Conservation (phyloP, 2,329 filamentous ascomycete genomes). For the Xylariales sp. region DNA sequence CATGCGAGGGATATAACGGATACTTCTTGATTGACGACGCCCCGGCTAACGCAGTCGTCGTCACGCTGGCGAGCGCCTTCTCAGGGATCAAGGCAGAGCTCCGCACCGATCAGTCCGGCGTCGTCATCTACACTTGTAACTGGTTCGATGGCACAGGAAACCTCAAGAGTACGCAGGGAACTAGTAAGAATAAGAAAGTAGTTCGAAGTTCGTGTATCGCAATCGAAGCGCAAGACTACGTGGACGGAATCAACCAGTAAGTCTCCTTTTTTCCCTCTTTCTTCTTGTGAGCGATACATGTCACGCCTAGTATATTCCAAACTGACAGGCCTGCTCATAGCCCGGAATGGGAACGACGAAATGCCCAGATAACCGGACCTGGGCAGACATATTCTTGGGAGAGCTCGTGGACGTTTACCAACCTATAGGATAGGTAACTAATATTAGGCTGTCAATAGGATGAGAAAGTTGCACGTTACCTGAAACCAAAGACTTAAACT, state of each 20-base stretch:
- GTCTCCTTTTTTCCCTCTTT: slow-evolving; percentile 33
- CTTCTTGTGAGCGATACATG: slow-evolving; percentile 7
- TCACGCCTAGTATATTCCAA: background rate
- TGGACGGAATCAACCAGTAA: slow-evolving; percentile 79
- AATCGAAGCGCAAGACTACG: slow-evolving; percentile 81
- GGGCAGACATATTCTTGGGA: slow-evolving; percentile 57
- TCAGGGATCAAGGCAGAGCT: slow-evolving; percentile 78
- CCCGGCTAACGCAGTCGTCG: slow-evolving; percentile 55
- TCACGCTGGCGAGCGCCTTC: slow-evolving; percentile 69
- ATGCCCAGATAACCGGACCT: slow-evolving; percentile 56
- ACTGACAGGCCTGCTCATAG: slow-evolving; percentile 47
- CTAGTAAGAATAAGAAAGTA: slow-evolving; percentile 56
- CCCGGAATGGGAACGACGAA: slow-evolving; percentile 58
- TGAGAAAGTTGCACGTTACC: background rate
- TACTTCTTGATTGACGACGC: slow-evolving; percentile 60
- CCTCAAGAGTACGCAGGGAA: slow-evolving; percentile 70
- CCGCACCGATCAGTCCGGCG: slow-evolving; percentile 75
- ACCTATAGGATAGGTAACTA: slow-evolving; percentile 25
- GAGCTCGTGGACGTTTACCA: slow-evolving; percentile 59
- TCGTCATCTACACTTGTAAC: slow-evolving; percentile 78
- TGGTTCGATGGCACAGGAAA: slow-evolving; percentile 63
- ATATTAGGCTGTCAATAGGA: background rate
- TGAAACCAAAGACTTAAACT: slow-evolving; percentile 10
- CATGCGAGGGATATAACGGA: slow-evolving; percentile 80
- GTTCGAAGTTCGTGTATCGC: slow-evolving; percentile 76